These are phyloP conservation scores for Ganoderma meredithae DNA, from an alignment of 1,284 basidiomycete genomes.

Conservation along the genomic window DNA sequence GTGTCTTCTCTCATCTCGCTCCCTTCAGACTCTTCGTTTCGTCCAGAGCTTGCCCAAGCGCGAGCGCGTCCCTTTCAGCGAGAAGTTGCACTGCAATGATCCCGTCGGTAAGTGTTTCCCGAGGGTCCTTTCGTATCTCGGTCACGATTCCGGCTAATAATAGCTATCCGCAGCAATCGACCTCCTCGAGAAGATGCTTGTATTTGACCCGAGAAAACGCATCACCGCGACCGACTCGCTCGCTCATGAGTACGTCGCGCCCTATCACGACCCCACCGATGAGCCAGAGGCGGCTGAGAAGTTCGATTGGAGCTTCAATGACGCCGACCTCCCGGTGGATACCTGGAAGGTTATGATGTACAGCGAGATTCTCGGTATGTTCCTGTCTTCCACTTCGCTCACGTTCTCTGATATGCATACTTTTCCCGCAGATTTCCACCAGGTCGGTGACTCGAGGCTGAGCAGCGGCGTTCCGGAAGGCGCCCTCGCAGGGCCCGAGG, in stretches of 20 bases:
- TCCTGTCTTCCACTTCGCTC: background rate
- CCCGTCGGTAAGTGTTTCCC: constrained; percentile 68
- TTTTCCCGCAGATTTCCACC: constrained; percentile 70
- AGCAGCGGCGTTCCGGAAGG: constrained; percentile 61
- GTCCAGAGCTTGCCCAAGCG: constrained; percentile 98
- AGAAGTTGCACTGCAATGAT: constrained; percentile 93
- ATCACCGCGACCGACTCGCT: constrained; percentile 96
- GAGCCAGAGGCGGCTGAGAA: constrained; percentile 95
- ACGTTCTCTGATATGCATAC: constrained; percentile 6
- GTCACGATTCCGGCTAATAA: constrained; percentile 27
- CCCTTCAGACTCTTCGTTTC: constrained; percentile 92
- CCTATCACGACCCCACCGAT: constrained; percentile 98
- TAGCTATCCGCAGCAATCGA: constrained; percentile 75
- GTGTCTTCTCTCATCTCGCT: constrained; percentile 3
- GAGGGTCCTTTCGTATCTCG: background rate
- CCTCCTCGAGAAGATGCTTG: constrained; percentile 98
- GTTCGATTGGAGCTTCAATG: constrained; percentile 99
- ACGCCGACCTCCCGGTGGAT: constrained; percentile 98
- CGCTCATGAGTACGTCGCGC: constrained; percentile 93
- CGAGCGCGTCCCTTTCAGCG: constrained; percentile 92
- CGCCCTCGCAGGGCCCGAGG: constrained; percentile 69
- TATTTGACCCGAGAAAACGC: constrained; percentile 97
- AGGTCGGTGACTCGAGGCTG: constrained; percentile 63
- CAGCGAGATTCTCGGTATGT: constrained; percentile 90
- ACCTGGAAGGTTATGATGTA: constrained; percentile 99